phyloP scores from a whole-genome alignment of 1,284 basidiomycete genomes.

The Puccinia horiana region DNA sequence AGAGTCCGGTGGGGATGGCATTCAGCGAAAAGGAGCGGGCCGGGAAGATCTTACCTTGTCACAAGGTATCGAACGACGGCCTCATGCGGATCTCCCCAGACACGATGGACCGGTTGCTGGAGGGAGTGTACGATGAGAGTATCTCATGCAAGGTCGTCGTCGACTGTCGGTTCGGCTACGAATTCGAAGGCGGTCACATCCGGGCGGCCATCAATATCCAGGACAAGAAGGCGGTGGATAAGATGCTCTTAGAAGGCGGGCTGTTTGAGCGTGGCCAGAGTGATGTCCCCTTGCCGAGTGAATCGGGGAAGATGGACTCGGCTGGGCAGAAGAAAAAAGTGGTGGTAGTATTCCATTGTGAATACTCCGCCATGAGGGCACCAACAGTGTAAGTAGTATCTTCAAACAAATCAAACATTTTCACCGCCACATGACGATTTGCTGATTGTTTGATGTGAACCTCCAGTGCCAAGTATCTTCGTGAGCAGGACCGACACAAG shows the following conservation, averaged over 20 bases:
- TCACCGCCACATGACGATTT: slow-evolving; percentile 48
- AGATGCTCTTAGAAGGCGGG: slow-evolving; percentile 63
- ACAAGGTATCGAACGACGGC: slow-evolving; percentile 88
- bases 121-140: slow-evolving; percentile 68
- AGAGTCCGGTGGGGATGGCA: slow-evolving; percentile 48
- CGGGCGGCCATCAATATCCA: slow-evolving; percentile 88
- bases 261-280: slow-evolving; percentile 53
- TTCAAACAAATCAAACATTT: background rate
- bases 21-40: slow-evolving; percentile 89
- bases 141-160: slow-evolving; percentile 76
- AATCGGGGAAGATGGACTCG: slow-evolving; percentile 70
- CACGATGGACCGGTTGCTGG: slow-evolving; percentile 70
- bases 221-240: slow-evolving; percentile 76
- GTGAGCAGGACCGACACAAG: slow-evolving; percentile 81
- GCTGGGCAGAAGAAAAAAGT: slow-evolving; percentile 67
- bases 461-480: slow-evolving; percentile 80
- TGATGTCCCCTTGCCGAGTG: slow-evolving; percentile 71
- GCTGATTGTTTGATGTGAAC: slow-evolving; percentile 40
- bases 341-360: slow-evolving; percentile 94
- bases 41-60: slow-evolving; percentile 91
- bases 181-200: slow-evolving; percentile 91
- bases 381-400: slow-evolving; percentile 87
- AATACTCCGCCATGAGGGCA: slow-evolving; percentile 91
- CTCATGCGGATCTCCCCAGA: slow-evolving; percentile 81
- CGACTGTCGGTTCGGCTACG: slow-evolving; percentile 97